phyloP scores from a whole-genome alignment of 225 moss, liverwort and hornwort genomes.

The Physcomitrellopsis africana region DNA sequence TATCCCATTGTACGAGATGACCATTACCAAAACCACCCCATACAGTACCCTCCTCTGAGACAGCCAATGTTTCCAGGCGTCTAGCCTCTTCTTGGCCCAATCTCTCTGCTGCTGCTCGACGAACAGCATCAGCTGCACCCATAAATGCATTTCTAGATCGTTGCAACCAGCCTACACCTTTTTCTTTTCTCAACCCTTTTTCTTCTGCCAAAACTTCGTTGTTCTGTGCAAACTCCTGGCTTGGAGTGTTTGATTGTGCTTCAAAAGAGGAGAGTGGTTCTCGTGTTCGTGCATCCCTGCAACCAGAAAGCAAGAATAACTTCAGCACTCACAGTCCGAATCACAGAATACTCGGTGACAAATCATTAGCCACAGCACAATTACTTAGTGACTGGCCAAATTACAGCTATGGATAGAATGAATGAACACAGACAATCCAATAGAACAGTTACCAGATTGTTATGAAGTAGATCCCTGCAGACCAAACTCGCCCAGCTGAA shows the following conservation, averaged over 20 bases:
- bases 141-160: slow-evolving; percentile 75
- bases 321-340: not conserved
- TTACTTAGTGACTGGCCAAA: too few species aligned
- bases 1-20: slow-evolving; percentile 78
- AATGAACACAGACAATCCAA: not conserved
- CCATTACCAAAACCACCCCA: slow-evolving; percentile 98
- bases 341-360: not conserved
- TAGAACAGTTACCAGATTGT: slow-evolving; percentile 70
- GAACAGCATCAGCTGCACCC: slow-evolving; percentile 79
- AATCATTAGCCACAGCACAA: not conserved
- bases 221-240: slow-evolving; percentile 41
- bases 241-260: slow-evolving; percentile 60
- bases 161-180: slow-evolving; percentile 83
- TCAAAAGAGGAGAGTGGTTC: slow-evolving; percentile 71
- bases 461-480: slow-evolving; percentile 77
- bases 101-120: slow-evolving; percentile 89
- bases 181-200: slow-evolving; percentile 76
- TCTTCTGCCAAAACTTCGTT: slow-evolving; percentile 65
- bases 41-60: slow-evolving; percentile 82
- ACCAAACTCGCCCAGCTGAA: slow-evolving; percentile 88
- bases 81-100: slow-evolving; percentile 74
- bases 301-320: slow-evolving; percentile 5
- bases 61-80: slow-evolving; percentile 76
- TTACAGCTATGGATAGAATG: too few species aligned
- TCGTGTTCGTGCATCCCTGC: slow-evolving; percentile 91